Conservation (phyloP, 805 yeast genomes). For the Candida taoyuanica region DNA sequence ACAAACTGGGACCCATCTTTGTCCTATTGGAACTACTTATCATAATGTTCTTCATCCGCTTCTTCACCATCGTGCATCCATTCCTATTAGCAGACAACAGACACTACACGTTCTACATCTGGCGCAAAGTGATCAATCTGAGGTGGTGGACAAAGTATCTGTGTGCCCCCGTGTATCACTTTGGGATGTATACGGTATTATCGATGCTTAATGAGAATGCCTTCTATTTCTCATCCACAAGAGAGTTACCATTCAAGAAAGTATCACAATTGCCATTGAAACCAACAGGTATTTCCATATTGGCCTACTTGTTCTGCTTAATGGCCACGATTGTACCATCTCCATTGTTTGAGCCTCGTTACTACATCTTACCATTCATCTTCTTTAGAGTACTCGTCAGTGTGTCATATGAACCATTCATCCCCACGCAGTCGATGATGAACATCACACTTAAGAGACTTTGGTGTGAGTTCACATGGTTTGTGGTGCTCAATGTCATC, state of each 20-base stretch:
- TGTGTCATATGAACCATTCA: constrained; percentile 33
- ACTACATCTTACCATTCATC: constrained; percentile 76
- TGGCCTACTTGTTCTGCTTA: constrained; percentile 49
- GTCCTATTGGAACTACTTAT: constrained; percentile 29
- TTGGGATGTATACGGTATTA: constrained; percentile 36
- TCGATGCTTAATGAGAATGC: constrained; percentile 33
- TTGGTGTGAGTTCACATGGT: constrained; percentile 58
- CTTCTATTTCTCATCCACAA: constrained; percentile 31
- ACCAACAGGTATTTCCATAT: constrained; percentile 41
- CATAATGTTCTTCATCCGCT: constrained; percentile 45
- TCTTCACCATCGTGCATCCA: constrained; percentile 78
- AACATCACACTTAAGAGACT: constrained; percentile 33
- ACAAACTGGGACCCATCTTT: constrained; percentile 26
- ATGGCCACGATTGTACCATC: constrained; percentile 72
- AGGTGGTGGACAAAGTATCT: constrained; percentile 43
- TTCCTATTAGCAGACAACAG: constrained; percentile 91
- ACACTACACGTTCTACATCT: constrained; percentile 86
- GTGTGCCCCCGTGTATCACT: constrained; percentile 69
- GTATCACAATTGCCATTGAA: constrained; percentile 34
- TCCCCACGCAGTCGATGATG: constrained; percentile 15
- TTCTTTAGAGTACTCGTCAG: constrained; percentile 62
- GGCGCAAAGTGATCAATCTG: constrained; percentile 57
- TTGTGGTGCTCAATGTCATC: constrained; percentile 46
- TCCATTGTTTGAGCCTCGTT: constrained; percentile 91
- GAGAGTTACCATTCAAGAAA: constrained; percentile 34